phyloP scores from a whole-genome alignment of 2,329 filamentous ascomycete genomes.

The Trichoderma sp. region DNA sequence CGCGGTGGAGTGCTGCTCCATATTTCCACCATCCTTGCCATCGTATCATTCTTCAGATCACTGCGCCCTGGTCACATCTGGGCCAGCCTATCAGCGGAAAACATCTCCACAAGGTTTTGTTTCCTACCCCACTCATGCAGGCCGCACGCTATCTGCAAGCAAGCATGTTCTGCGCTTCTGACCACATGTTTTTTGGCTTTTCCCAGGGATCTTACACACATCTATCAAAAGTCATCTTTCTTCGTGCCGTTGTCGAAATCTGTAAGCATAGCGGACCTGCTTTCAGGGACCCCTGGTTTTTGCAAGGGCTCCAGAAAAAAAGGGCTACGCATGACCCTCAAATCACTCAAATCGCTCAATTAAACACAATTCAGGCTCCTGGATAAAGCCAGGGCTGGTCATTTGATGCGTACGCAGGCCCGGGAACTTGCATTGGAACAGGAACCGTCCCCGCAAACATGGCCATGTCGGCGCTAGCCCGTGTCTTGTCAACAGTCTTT shows the following conservation, averaged over 20 bases:
- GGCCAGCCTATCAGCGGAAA: slow-evolving; percentile 15
- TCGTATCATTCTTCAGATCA: slow-evolving; percentile 11
- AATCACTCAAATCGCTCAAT: slow-evolving; percentile 4
- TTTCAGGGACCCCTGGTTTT: slow-evolving; percentile 1
- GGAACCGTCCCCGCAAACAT: slow-evolving; percentile 57
- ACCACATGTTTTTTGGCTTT: slow-evolving; percentile 6
- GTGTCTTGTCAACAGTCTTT: slow-evolving; percentile 20
- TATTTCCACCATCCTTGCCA: slow-evolving; percentile 12
- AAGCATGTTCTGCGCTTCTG: slow-evolving; percentile 21
- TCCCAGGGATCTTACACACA: slow-evolving; percentile 7
- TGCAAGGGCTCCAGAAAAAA: not conserved
- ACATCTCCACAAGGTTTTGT: not conserved
- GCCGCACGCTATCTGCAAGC: slow-evolving; percentile 20
- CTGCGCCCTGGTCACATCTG: not conserved
- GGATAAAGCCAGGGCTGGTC: slow-evolving; percentile 46
- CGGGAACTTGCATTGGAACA: slow-evolving; percentile 63
- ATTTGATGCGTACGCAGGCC: slow-evolving; percentile 44
- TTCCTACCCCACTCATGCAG: slow-evolving; percentile 7
- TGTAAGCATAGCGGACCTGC: not conserved
- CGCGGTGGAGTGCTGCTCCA: slow-evolving; percentile 9
- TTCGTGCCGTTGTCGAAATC: not conserved
- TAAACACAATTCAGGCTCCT: slow-evolving; percentile 25
- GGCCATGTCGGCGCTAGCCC: slow-evolving; percentile 25
- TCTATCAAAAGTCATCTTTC: not conserved
- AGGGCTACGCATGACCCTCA: slow-evolving; percentile 1